A percentile compares a stretch with the other conserved stretches of the same genome.
These are phyloP conservation scores for Saccharomycopsis babjevae DNA, from an alignment of 805 yeast genomes.

Conservation along the genomic window DNA sequence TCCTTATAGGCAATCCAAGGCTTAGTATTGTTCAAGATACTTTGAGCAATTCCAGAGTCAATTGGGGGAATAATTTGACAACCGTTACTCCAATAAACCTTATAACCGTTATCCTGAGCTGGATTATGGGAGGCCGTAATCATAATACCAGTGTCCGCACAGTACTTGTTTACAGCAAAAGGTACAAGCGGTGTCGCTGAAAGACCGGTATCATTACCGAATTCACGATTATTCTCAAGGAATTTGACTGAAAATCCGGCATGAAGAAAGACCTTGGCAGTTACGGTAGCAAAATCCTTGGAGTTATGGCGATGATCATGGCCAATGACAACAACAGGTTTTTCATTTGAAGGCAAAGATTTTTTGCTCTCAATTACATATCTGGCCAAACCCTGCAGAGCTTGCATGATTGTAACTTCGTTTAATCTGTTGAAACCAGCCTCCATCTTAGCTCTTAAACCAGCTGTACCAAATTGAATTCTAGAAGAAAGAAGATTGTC, in stretches of 20 bases:
- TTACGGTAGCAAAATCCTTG: conserved; percentile 61
- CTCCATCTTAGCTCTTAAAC: conserved; percentile 77
- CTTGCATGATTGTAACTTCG: conserved; percentile 78
- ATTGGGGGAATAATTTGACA: conserved; percentile 95
- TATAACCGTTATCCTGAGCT: conserved; percentile 86
- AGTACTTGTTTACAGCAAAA: conserved; percentile 54
- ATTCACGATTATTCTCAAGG: conserved; percentile 25
- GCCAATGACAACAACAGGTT: conserved; percentile 54
- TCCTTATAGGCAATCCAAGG: conserved; percentile 51
- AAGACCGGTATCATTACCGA: conserved; percentile 19
- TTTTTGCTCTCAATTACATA: conserved; percentile 29
- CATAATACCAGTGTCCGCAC: conserved; percentile 82
- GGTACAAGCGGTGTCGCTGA: conserved; percentile 93
- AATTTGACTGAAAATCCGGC: conserved; percentile 63
- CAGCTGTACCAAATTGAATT: conserved; percentile 88
- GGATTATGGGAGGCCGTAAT: conserved; percentile 94
- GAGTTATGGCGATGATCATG: conserved; percentile 89
- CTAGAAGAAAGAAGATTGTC: conserved; percentile 30
- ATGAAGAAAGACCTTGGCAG: conserved; percentile 63
- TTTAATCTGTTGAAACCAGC: conserved; percentile 89
- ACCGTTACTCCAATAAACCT: conserved; percentile 88
- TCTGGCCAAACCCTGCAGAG: conserved; percentile 70
- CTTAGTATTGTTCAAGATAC: conserved; percentile 47
- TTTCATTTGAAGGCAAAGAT: conserved; percentile 21
- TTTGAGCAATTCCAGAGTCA: conserved; percentile 59